Evolutionary conservation across 208 protist species (phyloP), one percentile per base, ranked within the genome.

Genomic region (Leptomonas seymouri): DNA sequence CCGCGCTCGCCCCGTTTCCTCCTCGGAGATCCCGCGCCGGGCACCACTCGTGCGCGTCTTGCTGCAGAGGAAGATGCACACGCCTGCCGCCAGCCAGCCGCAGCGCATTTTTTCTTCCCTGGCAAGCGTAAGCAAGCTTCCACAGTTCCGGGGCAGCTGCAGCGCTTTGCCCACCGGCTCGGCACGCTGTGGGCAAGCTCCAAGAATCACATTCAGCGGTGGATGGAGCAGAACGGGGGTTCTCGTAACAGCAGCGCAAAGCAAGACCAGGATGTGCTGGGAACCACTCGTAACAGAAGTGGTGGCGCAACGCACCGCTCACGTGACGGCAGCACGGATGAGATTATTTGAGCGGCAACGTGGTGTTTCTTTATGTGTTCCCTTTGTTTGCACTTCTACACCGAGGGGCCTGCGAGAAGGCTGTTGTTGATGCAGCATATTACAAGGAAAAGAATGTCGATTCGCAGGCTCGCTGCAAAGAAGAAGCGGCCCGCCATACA

Each of bases 1-100:
- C 84, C 90, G 0, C 34, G 25, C 9, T 30, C 51, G 6, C 48
- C 69, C 28, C 34, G 30, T 3, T 23, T 76, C 23, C 67, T 62
- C 49, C 48, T 82, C 34, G 80, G 80, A 4, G 44, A 54, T 4
- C 50, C 83, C 11, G 76, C 71, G 1, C 74, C 71, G 1, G 81
- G 78, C 39, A 87, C 84, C 44, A 76, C 84, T 16, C 76, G 76
- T 0, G 66, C 44, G n/a, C 18, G 49, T 9, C 27, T 67, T 3
- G 31, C 56, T n/a, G 39, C 31, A 20, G 39, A 44, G 3, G 58
- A 25, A 28, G 45, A 41, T 42, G 44, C 57, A 64, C n/a, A 28
- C 45, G 27, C 23, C 44, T 6, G 30, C 30, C 15, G n/a, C 18
- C 23, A 3, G 23, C 23, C n/a, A 6, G 2, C 6, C 2, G 23